Evolutionary conservation across 257 asterid species (phyloP).

Genomic region (Solanum infundibuliforme): DNA sequence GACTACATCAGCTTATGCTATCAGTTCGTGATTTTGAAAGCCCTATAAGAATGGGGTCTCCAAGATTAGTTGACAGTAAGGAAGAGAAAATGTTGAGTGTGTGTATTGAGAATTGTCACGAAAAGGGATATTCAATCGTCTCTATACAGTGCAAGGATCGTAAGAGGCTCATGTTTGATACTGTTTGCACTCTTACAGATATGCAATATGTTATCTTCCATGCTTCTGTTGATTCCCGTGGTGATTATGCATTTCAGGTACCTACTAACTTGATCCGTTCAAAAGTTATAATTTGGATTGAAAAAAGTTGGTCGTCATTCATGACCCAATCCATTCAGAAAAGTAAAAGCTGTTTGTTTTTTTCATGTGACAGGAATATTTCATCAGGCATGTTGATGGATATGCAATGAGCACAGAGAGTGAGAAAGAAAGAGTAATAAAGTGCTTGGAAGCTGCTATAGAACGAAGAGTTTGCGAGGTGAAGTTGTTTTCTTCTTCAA

Average conservation of each 20-base stretch:
- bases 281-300: neutral
- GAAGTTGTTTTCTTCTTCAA: too few species aligned
- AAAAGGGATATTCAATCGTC: conserved; percentile 62
- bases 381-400: conserved; percentile 52
- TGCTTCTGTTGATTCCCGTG: conserved; percentile 56
- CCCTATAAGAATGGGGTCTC: conserved; percentile 7
- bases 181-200: conserved; percentile 71
- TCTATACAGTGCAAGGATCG: conserved; percentile 55
- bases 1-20: conserved; percentile 70
- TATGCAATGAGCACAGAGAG: conserved; percentile 38
- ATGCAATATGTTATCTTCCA: conserved; percentile 69
- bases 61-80: conserved; percentile 6
- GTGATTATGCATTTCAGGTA: conserved; percentile 63
- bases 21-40: conserved; percentile 44
- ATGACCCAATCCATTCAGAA: too few species aligned
- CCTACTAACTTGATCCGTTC: neutral
- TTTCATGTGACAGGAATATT: conserved; percentile 55
- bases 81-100: conserved; percentile 27
- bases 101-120: conserved; percentile 49
- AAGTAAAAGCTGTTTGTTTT: neutral
- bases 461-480: conserved; percentile 73
- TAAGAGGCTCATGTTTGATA: conserved; percentile 68
- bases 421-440: conserved; percentile 53
- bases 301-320: neutral
- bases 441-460: conserved; percentile 69